These are phyloP conservation scores for Fremontodendron californicum DNA, from an alignment of 345 rosid species.

Conservation along the genomic window DNA sequence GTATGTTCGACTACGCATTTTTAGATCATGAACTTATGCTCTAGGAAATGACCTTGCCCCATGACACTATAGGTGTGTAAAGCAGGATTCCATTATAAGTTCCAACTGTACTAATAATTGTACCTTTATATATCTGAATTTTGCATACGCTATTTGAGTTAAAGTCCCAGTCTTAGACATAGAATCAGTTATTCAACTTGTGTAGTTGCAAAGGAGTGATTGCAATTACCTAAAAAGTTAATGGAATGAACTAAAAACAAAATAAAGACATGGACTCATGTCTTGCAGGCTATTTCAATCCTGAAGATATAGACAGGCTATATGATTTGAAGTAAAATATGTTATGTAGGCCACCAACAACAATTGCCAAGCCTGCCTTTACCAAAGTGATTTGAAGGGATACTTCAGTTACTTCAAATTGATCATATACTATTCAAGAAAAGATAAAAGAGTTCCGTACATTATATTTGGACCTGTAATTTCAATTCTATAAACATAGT, in stretches of 20 bases:
- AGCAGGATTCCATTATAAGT: not conserved
- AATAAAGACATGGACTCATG: not conserved
- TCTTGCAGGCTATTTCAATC: too few species aligned
- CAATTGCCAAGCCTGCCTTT: not conserved
- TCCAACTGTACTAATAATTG: not conserved
- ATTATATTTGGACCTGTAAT: not conserved
- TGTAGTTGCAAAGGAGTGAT: not conserved
- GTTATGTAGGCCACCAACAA: not conserved
- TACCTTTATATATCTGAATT: not conserved
- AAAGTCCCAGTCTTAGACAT: not conserved
- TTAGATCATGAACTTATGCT: constrained; percentile 12
- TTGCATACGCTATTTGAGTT: not conserved
- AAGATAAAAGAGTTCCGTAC: not conserved
- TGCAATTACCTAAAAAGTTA: not conserved
- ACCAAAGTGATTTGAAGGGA: not conserved
- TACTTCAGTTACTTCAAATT: not conserved
- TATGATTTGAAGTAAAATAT: not conserved
- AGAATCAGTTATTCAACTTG: not conserved
- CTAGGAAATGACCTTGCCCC: not conserved
- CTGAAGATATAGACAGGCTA: not conserved
- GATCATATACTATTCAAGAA: not conserved
- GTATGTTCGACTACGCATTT: not conserved
- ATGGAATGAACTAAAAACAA: not conserved
- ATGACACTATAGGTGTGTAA: not conserved
- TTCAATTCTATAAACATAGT: not conserved